These are phyloP conservation scores for Suillus tomentosus DNA, from an alignment of 768 basidiomycete genomes.

Conservation along the genomic window DNA sequence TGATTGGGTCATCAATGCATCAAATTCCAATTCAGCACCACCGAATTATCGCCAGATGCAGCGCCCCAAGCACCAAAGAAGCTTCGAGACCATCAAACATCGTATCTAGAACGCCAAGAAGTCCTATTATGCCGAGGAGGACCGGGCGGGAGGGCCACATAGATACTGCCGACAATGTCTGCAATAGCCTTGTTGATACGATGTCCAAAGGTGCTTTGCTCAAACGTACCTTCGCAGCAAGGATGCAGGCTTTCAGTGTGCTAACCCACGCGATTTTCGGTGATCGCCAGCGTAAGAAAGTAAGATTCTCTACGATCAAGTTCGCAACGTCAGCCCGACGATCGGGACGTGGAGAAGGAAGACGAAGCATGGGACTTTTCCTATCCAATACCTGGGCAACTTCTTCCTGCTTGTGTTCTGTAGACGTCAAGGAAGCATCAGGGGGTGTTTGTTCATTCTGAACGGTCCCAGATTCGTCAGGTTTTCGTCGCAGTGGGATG, in stretches of 20 bases:
- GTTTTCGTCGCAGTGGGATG: conserved; percentile 25
- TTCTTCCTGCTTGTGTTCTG: not conserved
- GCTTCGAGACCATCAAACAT: conserved; percentile 42
- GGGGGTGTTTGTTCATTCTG: not conserved
- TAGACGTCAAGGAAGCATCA: not conserved
- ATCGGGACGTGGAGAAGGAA: conserved; percentile 16
- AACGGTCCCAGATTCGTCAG: not conserved
- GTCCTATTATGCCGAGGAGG: conserved; percentile 30
- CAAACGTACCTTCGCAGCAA: conserved; percentile 37
- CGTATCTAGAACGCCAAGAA: conserved; percentile 47
- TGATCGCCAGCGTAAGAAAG: conserved; percentile 8
- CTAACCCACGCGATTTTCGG: conserved; percentile 27
- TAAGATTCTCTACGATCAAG: not conserved
- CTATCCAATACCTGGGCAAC: conserved; percentile 5
- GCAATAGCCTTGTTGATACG: conserved; percentile 3
- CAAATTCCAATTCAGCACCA: not conserved
- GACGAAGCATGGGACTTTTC: conserved; percentile 21
- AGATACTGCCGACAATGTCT: conserved; percentile 29
- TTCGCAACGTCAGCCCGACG: not conserved
- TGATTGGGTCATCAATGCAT: not conserved
- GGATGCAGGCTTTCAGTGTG: conserved; percentile 37
- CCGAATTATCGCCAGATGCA: conserved; percentile 40
- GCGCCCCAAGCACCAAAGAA: conserved; percentile 39
- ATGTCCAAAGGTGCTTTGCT: not conserved
- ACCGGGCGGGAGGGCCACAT: conserved; percentile 29